These are phyloP conservation scores for Ambrosia artemisiifolia DNA, from an alignment of 129 eudicot genomes.

Conservation along the genomic window DNA sequence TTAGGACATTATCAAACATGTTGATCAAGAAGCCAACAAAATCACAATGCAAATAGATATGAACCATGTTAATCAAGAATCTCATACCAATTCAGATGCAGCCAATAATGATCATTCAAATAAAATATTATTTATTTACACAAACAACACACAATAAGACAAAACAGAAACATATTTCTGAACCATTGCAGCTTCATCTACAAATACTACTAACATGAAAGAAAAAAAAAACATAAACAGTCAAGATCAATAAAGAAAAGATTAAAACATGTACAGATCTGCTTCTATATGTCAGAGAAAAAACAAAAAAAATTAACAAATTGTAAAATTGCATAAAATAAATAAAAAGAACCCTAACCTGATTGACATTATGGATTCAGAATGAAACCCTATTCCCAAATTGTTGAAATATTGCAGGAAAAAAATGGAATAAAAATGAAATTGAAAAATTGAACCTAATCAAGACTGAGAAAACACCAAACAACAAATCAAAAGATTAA, in stretches of 20 bases:
- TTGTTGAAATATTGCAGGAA: slow-evolving; percentile 10
- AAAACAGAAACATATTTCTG: slow-evolving; percentile 25
- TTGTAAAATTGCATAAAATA: slow-evolving; percentile 7
- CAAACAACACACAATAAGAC: slow-evolving; percentile 4
- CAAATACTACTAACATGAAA: slow-evolving; percentile 1
- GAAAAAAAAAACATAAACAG: slow-evolving; percentile 7
- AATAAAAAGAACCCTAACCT: slow-evolving; percentile 36
- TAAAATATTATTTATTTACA: not conserved
- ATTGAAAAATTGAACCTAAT: slow-evolving; percentile 33
- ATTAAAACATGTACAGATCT: slow-evolving; percentile 23
- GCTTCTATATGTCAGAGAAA: slow-evolving; percentile 23
- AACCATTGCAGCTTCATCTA: not conserved
- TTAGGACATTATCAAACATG: slow-evolving; percentile 3
- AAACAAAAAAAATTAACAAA: slow-evolving; percentile 12
- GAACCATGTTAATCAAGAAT: slow-evolving; percentile 17
- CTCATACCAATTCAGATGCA: slow-evolving; percentile 7
- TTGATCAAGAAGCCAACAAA: slow-evolving; percentile 18
- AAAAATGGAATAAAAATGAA: not conserved
- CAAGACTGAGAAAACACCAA: slow-evolving; percentile 39
- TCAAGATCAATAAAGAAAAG: no score
- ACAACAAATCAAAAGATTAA: slow-evolving; percentile 34
- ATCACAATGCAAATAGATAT: slow-evolving; percentile 3
- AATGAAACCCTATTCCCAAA: slow-evolving; percentile 24
- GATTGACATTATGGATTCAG: slow-evolving; percentile 26
- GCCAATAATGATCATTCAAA: slow-evolving; percentile 12